A percentile compares a stretch with the other conserved stretches of the same genome.
phyloP scores from a whole-genome alignment of 1,284 basidiomycete species.

The Apiotrichum gracile region DNA sequence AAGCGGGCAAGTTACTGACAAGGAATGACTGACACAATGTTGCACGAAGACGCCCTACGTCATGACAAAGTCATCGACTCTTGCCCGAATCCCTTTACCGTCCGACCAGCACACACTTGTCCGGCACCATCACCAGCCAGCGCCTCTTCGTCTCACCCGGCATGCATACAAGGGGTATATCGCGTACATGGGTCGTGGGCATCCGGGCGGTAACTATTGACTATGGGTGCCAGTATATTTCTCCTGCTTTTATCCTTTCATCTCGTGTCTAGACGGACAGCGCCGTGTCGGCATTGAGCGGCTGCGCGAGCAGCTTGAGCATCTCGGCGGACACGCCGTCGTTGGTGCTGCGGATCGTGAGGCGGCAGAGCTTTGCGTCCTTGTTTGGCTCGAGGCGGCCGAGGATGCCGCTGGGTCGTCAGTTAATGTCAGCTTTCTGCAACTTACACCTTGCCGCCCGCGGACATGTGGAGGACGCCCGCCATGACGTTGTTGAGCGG shows the following conservation, averaged over 20 bases:
- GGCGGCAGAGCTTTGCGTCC: slow-evolving; percentile 87
- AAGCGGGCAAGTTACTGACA: too few species aligned
- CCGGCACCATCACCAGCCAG: neutral
- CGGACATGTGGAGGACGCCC: slow-evolving; percentile 81
- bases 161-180: slow-evolving; percentile 1
- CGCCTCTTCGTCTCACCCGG: neutral
- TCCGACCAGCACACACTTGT: too few species aligned
- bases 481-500: slow-evolving; percentile 72
- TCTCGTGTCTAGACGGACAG: neutral
- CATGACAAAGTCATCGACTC: too few species aligned
- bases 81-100: too few species aligned
- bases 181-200: neutral
- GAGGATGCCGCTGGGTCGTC: slow-evolving; percentile 64
- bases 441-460: slow-evolving; percentile 71
- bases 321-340: slow-evolving; percentile 81
- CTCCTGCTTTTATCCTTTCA: too few species aligned
- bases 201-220: too few species aligned
- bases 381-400: slow-evolving; percentile 89
- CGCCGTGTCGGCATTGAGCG: slow-evolving; percentile 40
- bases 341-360: slow-evolving; percentile 93
- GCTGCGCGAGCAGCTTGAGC: slow-evolving; percentile 51
- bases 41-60: too few species aligned
- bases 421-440: neutral
- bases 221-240: too few species aligned
- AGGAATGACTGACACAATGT: too few species aligned